Evolutionary conservation across 805 yeast genomes (phyloP), one percentile per base, ranked within the genome.

Genomic region (Pichia cabralensis): DNA sequence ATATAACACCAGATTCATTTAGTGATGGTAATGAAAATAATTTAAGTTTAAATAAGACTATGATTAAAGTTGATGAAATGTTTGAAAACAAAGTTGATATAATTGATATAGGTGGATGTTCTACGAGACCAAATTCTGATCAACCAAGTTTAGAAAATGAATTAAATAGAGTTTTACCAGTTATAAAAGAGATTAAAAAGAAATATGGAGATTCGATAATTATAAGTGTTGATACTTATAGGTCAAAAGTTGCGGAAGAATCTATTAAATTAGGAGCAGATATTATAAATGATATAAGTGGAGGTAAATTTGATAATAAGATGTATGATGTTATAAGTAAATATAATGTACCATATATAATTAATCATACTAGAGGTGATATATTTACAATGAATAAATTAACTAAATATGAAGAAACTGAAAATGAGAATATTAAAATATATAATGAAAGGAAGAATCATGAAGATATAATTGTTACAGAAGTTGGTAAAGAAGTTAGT

Each of bases 1-100:
- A 92, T 49, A 69, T 80, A 15, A 92, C 98, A 0, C 95, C 96
- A 0, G 96, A 92, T 56, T 86, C 96, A 2, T 92, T 92, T 53
- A 82, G 95, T 28, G 98, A 92, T 56, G 97, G 95, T 2, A 85
- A 92, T 1, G 50, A 50, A 13, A 50, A 62, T 21, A 48, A 48
- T 25, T 48, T 61, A 2, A 50, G 62, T 6, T 24, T 65, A 0
- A 66, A 58, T 0, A 55, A 57, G 9, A 64, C 76, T 2, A 50
- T 78, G 19, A 49, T 46, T 0, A 58, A 61, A 17, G 80, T 79
- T 0, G 52, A 57, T 26, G 43, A 56, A 25, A 67, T 82, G 66
- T 66, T 74, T 6, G 47, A 53, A 0, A 60, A 67, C 16, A 86
- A 84, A 2, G 83, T 86, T n/a, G 64, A 65, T 19, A 81, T 92